Evolutionary conservation across 176 grass and related monocot genomes (phyloP).

Genomic region (Bonia amplexicaulis): DNA sequence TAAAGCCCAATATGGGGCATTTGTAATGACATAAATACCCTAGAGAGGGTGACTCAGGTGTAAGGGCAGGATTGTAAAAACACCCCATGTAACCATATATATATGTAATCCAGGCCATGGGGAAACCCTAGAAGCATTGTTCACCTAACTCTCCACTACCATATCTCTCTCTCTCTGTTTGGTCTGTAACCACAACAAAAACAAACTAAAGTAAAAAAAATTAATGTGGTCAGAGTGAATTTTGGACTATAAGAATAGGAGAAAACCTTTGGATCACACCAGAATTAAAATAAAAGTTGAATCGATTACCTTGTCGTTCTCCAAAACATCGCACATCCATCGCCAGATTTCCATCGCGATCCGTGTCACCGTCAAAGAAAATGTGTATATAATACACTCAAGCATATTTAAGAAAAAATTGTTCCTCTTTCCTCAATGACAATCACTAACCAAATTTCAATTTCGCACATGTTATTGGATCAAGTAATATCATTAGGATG

Average conservation of each 20-base stretch:
- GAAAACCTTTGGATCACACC: not conserved
- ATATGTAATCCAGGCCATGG: too few species aligned
- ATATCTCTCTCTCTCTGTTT: too few species aligned
- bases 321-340: conserved; percentile 97
- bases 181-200: not conserved
- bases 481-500: conserved; percentile 1
- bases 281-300: conserved; percentile 9
- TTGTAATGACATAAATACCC: too few species aligned
- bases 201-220: not conserved
- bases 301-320: conserved; percentile 57
- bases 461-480: not conserved
- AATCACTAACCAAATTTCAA: conserved; percentile 2
- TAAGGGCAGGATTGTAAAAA: too few species aligned
- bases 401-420: conserved; percentile 13
- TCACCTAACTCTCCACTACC: too few species aligned
- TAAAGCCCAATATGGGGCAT: too few species aligned
- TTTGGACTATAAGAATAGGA: not conserved
- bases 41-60: too few species aligned
- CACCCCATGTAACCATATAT: too few species aligned
- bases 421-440: not conserved
- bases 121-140: too few species aligned
- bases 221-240: not conserved
- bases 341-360: conserved; percentile 73
- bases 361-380: conserved; percentile 47
- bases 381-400: conserved; percentile 11